Percentiles rank a stretch among this genome's conserved stretches.
phyloP scores from a whole-genome alignment of 2,329 filamentous ascomycete genomes.

The Trichoderma aggressivum region DNA sequence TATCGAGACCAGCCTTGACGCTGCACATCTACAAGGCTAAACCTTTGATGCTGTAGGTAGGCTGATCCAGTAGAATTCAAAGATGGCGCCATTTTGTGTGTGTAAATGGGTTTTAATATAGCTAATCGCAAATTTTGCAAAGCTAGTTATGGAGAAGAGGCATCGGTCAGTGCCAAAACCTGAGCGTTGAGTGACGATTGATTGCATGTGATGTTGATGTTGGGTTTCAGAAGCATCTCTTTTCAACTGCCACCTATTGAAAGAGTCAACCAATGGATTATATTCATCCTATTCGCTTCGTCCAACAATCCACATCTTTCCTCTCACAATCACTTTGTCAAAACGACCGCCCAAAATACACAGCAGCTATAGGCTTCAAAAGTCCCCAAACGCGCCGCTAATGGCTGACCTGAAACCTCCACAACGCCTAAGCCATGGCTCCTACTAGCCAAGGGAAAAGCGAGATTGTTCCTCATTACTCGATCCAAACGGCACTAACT shows the following conservation, averaged over 20 bases:
- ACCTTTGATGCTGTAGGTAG: not conserved
- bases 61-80: not conserved
- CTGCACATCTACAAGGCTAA: not conserved
- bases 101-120: too few species aligned
- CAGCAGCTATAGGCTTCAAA: not conserved
- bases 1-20: not conserved
- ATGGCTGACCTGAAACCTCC: conserved; percentile 14
- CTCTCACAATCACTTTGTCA: not conserved
- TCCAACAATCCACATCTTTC: not conserved
- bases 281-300: not conserved
- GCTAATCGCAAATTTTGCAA: too few species aligned
- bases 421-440: not conserved
- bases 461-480: conserved; percentile 13
- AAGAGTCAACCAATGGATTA: not conserved
- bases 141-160: not conserved
- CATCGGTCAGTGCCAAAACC: not conserved
- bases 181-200: not conserved
- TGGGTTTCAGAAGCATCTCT: not conserved
- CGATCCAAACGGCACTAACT: conserved; percentile 3
- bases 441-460: not conserved
- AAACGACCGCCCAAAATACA: not conserved
- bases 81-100: not conserved
- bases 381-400: not conserved
- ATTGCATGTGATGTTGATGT: not conserved
- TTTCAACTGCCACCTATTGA: not conserved